These are phyloP conservation scores for Sphenostylis stenocarpa DNA, from an alignment of 306 rosid genomes.

Conservation along the genomic window DNA sequence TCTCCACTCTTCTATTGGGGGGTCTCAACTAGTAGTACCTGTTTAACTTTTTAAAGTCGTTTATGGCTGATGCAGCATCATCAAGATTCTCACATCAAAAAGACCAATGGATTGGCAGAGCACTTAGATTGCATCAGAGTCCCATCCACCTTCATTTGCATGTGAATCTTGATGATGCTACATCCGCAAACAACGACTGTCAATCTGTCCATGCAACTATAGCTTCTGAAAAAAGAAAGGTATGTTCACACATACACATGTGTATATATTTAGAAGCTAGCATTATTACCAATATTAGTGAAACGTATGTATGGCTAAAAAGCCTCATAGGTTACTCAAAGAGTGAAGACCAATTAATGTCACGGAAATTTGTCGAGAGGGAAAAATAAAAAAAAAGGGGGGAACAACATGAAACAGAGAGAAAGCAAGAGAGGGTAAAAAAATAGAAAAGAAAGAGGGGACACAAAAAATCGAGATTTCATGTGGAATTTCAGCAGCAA, in stretches of 20 bases:
- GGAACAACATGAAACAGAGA: slow-evolving; percentile 18
- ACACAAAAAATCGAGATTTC: slow-evolving; percentile 19
- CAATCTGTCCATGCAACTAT: slow-evolving; percentile 38
- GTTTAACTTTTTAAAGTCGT: slow-evolving; percentile 48
- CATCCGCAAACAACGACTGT: slow-evolving; percentile 90
- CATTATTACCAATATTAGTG: not conserved
- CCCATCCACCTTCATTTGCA: slow-evolving; percentile 39
- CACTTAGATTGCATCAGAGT: slow-evolving; percentile 21
- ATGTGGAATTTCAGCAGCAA: slow-evolving; percentile 32
- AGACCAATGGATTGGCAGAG: slow-evolving; percentile 24
- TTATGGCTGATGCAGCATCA: slow-evolving; percentile 99
- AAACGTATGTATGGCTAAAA: not conserved
- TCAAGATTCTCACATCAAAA: slow-evolving; percentile 90
- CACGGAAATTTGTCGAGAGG: not conserved
- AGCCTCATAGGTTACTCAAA: not conserved
- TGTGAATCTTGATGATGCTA: slow-evolving; percentile 99
- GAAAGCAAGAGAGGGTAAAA: not conserved
- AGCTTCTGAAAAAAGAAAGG: not conserved
- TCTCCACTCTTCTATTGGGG: not conserved
- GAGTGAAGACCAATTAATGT: slow-evolving; percentile 6
- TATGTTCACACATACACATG: not conserved
- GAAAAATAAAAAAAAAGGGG: not conserved
- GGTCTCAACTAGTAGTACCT: not conserved
- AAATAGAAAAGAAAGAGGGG: slow-evolving; percentile 11
- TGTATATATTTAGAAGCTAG: not conserved